These are phyloP conservation scores for Boletus subcaerulescens DNA, from an alignment of 768 basidiomycete species.

Conservation along the genomic window DNA sequence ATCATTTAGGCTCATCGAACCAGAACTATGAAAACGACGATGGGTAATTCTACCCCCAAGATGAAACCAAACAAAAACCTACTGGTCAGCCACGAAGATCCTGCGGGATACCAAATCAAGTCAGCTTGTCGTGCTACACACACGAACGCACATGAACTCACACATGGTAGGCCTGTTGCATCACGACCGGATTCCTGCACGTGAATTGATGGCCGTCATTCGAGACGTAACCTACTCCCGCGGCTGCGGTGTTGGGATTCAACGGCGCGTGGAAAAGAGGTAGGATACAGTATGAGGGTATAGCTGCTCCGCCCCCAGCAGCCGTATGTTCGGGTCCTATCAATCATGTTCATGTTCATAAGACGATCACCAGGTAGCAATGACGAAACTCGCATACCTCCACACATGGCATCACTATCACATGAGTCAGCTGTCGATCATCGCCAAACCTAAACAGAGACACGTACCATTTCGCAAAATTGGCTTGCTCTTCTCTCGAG, in stretches of 20 bases:
- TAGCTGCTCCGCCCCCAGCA: slow-evolving; percentile 35
- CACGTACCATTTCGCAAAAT: slow-evolving; percentile 53
- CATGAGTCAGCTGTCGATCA: not conserved
- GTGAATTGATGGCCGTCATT: slow-evolving; percentile 53
- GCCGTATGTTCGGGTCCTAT: slow-evolving; percentile 51
- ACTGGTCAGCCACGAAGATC: slow-evolving; percentile 57
- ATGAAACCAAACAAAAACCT: not conserved
- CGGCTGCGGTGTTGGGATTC: slow-evolving; percentile 24
- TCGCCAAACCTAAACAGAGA: not conserved
- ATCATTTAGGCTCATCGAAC: slow-evolving; percentile 47
- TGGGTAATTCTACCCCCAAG: not conserved
- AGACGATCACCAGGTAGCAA: not conserved
- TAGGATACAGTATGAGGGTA: slow-evolving; percentile 53
- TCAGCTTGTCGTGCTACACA: not conserved
- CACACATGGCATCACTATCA: slow-evolving; percentile 49
- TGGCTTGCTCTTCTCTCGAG: slow-evolving; percentile 51
- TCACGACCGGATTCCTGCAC: slow-evolving; percentile 51
- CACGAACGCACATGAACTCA: slow-evolving; percentile 27
- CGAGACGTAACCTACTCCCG: slow-evolving; percentile 48
- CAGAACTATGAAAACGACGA: slow-evolving; percentile 36
- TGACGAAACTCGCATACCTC: slow-evolving; percentile 33
- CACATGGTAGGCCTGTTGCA: slow-evolving; percentile 61
- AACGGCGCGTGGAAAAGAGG: slow-evolving; percentile 50
- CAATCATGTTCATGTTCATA: not conserved
- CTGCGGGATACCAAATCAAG: slow-evolving; percentile 21